Percentiles rank a stretch among this genome's conserved stretches.
Evolutionary conservation across 2,329 filamentous ascomycete species (phyloP).

Genomic region (Trichophyton equinum): DNA sequence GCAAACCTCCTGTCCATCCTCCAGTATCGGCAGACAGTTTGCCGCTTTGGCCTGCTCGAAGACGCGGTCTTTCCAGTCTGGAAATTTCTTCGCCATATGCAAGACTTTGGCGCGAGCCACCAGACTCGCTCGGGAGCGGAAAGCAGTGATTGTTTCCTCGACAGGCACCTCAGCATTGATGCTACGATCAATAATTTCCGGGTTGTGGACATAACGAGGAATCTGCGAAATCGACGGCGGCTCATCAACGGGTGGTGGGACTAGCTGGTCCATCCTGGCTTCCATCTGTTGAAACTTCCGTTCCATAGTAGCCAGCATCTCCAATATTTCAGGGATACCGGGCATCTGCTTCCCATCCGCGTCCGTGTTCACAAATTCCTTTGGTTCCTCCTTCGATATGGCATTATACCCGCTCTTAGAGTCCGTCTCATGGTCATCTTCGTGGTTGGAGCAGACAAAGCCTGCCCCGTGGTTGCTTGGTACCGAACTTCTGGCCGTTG

Average conservation of each 20-base stretch:
- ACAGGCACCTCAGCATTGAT: neutral
- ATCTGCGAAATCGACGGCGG: neutral
- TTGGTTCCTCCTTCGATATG: neutral
- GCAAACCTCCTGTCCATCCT: neutral
- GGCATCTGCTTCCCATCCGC: neutral
- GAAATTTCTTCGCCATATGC: constrained; percentile 2
- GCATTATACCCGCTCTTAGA: neutral
- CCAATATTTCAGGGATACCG: neutral
- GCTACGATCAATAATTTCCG: neutral
- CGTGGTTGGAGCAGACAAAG: neutral
- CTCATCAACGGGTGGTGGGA: neutral
- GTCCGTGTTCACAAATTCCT: neutral
- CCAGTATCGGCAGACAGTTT: neutral
- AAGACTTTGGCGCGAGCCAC: neutral
- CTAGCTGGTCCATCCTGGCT: neutral
- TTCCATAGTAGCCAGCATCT: neutral
- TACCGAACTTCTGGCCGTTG: neutral
- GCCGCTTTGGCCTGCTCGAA: neutral
- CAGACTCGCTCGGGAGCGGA: neutral
- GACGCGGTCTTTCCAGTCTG: neutral
- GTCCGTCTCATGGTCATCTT: neutral
- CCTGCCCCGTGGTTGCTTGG: neutral
- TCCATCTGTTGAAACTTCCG: neutral
- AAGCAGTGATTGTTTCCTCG: neutral
- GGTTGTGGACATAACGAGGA: neutral